Base-by-base conservation (phyloP, 768 basidiomycete genomes). In the Termitomyces sp. region DNA sequence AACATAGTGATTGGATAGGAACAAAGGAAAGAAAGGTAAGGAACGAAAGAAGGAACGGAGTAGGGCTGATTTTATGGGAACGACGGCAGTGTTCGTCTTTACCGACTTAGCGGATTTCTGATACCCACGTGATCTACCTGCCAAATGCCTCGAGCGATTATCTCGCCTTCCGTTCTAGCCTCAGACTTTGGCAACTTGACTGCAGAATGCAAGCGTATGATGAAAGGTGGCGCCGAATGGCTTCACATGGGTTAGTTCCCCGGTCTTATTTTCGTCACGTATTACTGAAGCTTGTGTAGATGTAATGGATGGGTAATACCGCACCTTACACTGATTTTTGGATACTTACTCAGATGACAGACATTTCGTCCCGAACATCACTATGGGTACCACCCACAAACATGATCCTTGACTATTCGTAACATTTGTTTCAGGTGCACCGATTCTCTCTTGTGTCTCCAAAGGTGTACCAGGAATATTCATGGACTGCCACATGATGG, bases 401-500 rank as follows among this genome's bases (percentile, higher is more conserved):
- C 24, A 20, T 57, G 46, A 39, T 46, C 47, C 54, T 8, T n/a
- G n/a, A 53, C 16, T 27, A 8, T 34, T 13, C n/a, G 31, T 55
- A 37, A 52, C 44, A 29, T 34, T 13, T 31, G 16, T 50, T 22
- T 3, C 69, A 94, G 92, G 95, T 57, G 87, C 92, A 34, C 95
- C 96, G 7, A 82, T 98, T 49, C 82, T 98, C 32, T 79, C 89
- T 31, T 91, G 87, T 63, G 87, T 99, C 22, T 78, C 82, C 53
- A 94, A 94, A 71, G 83, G 86, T 36, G 83, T 98, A 22, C 95
- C 96, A 2, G 92, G 84, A 53, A 97, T 98, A 64, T 98, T 94
- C 77, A 98, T 99, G 96, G 97, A 99, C 73, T 98, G 95, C 72
- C 97, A 99, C 74, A 98, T 98, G 97, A 99, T 99, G 97, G 97